Percentiles rank a stretch among this genome's conserved stretches.
Evolutionary conservation across 768 basidiomycete genomes (phyloP).

Genomic region (Calocybe cyanea): DNA sequence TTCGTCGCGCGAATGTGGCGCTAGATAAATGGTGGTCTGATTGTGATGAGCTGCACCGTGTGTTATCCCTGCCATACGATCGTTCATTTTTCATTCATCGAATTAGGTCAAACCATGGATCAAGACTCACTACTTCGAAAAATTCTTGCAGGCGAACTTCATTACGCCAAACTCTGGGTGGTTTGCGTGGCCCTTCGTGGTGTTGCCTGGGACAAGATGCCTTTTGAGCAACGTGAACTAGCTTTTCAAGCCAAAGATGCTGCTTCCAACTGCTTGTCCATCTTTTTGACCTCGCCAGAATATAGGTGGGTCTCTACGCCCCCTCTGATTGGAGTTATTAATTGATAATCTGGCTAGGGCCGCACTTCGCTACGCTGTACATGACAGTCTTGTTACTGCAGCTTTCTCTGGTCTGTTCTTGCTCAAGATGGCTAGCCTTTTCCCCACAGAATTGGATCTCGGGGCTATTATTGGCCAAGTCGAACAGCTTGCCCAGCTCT

Average conservation of each 20-base stretch:
- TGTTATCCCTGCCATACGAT: slow-evolving; percentile 17
- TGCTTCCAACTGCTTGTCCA: slow-evolving; percentile 78
- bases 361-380: slow-evolving; percentile 89
- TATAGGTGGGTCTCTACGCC: slow-evolving; percentile 64
- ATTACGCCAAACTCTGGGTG: slow-evolving; percentile 94
- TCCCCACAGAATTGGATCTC: slow-evolving; percentile 81
- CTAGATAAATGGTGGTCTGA: slow-evolving; percentile 91
- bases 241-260: slow-evolving; percentile 96
- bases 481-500: slow-evolving; percentile 83
- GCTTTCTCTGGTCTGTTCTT: slow-evolving; percentile 90
- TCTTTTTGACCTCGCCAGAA: slow-evolving; percentile 77
- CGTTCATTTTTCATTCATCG: slow-evolving; percentile 9
- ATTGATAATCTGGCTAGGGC: slow-evolving; percentile 42
- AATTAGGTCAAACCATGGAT: slow-evolving; percentile 70
- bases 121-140: slow-evolving; percentile 83
- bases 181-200: slow-evolving; percentile 91
- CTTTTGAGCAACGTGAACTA: slow-evolving; percentile 90
- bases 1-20: slow-evolving; percentile 80
- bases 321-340: neutral
- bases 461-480: slow-evolving; percentile 76
- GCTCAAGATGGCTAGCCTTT: slow-evolving; percentile 92
- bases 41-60: slow-evolving; percentile 82
- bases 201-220: slow-evolving; percentile 94
- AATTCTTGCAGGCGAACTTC: slow-evolving; percentile 82
- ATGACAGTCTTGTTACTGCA: slow-evolving; percentile 88